Conservation (phyloP, 306 rosid genomes). For the Sicyos baderoa region DNA sequence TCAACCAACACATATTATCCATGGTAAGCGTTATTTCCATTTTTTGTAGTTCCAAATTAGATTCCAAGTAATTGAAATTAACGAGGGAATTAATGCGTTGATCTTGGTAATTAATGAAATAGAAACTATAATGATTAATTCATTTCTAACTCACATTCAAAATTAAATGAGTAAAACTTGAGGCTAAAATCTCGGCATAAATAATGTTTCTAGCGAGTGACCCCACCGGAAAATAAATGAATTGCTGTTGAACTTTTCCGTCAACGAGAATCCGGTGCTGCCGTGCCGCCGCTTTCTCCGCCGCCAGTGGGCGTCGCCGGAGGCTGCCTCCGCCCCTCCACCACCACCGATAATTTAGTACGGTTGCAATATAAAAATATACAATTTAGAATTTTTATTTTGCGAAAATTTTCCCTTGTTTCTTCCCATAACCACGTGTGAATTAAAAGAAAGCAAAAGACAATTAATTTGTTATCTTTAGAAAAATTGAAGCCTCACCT, state of each 20-base stretch:
- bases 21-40: no score
- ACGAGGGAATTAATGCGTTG: not conserved
- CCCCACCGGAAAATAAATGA: not conserved
- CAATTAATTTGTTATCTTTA: not conserved
- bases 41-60: no score
- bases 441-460: not conserved
- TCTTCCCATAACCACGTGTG: not conserved
- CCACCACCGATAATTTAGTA: not conserved
- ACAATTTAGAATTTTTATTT: no score
- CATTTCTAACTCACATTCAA: not conserved
- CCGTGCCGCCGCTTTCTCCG: not conserved
- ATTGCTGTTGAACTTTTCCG: not conserved
- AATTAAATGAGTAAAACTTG: constrained; percentile 8
- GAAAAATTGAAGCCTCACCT: constrained; percentile 3
- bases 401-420: no score
- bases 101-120: not conserved
- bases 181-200: constrained; percentile 5
- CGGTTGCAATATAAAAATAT: no score
- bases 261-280: constrained; percentile 1
- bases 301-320: not conserved
- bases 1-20: no score
- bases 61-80: no score
- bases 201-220: not conserved
- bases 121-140: not conserved
- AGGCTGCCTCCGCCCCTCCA: not conserved